phyloP scores from a whole-genome alignment of 1,139 yeast genomes.

The Ashbya aceris region DNA sequence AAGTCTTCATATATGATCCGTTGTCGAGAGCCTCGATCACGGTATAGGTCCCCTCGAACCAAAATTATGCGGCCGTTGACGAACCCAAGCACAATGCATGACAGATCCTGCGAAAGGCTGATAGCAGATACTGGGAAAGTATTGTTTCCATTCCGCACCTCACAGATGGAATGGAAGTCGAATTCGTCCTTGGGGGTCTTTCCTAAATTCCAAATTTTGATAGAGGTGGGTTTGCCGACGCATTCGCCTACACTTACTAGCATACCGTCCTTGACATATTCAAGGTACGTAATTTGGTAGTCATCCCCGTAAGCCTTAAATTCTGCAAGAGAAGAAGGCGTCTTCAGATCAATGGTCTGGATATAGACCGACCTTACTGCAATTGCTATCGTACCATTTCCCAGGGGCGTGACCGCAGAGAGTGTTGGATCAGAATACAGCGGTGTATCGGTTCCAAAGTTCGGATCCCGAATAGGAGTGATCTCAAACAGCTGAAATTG shows the following conservation, averaged over 20 bases:
- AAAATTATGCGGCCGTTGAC: conserved; percentile 80
- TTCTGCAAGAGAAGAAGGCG: conserved; percentile 38
- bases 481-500: conserved; percentile 84
- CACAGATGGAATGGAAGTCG: conserved; percentile 35
- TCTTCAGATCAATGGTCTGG: conserved; percentile 44
- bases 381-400: conserved; percentile 42
- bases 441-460: conserved; percentile 49
- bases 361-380: conserved; percentile 50
- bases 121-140: conserved; percentile 68
- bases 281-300: conserved; percentile 51
- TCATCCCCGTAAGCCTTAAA: conserved; percentile 60
- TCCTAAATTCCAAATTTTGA: conserved; percentile 67
- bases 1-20: conserved; percentile 55
- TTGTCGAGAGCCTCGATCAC: conserved; percentile 88
- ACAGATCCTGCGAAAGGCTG: conserved; percentile 44
- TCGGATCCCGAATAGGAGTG: conserved; percentile 78
- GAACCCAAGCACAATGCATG: conserved; percentile 72
- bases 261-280: conserved; percentile 39
- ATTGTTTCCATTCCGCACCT: conserved; percentile 45
- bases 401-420: conserved; percentile 49
- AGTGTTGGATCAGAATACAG: conserved; percentile 72
- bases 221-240: conserved; percentile 56
- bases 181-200: conserved; percentile 36
- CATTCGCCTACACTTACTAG: conserved; percentile 67
- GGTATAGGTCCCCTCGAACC: conserved; percentile 75